Evolutionary conservation across 495 filamentous ascomycete genomes (phyloP).

Genomic region (Corynascus novoguineensis): DNA sequence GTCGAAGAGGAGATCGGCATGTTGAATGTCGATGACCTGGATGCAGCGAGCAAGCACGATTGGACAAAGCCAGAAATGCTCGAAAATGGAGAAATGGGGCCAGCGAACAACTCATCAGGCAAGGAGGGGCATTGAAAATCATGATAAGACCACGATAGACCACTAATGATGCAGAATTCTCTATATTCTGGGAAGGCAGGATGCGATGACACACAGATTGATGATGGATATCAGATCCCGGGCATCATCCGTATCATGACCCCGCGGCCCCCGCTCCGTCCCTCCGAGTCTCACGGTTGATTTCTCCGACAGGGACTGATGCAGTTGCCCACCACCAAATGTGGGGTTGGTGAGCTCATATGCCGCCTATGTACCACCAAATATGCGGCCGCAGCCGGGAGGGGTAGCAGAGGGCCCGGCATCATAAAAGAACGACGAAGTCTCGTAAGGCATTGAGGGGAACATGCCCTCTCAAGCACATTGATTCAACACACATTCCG

Average conservation of each 20-base stretch:
- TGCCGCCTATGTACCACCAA: neutral
- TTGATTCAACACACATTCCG: neutral
- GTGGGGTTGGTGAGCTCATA: conserved; percentile 11
- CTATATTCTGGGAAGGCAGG: neutral
- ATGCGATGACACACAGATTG: neutral
- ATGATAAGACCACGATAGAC: neutral
- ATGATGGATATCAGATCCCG: neutral
- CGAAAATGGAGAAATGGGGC: neutral
- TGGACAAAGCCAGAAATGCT: conserved; percentile 29
- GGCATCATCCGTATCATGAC: neutral
- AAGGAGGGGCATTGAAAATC: neutral
- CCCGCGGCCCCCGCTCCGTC: conserved; percentile 10
- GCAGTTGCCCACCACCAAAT: conserved; percentile 5
- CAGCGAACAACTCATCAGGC: too few species aligned
- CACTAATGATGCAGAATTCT: neutral
- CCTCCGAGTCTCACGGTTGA: conserved; percentile 31
- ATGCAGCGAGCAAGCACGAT: conserved; percentile 27
- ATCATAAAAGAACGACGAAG: too few species aligned
- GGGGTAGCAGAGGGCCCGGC: too few species aligned
- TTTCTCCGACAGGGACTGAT: conserved; percentile 22
- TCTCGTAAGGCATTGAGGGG: too few species aligned
- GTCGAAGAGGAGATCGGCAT: conserved; percentile 64
- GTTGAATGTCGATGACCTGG: conserved; percentile 74
- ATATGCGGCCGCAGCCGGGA: neutral
- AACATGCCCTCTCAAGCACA: too few species aligned